Evolutionary conservation across 805 yeast species (phyloP), one percentile per base, ranked within the genome.

Genomic region (Torulaspora gathmanii): DNA sequence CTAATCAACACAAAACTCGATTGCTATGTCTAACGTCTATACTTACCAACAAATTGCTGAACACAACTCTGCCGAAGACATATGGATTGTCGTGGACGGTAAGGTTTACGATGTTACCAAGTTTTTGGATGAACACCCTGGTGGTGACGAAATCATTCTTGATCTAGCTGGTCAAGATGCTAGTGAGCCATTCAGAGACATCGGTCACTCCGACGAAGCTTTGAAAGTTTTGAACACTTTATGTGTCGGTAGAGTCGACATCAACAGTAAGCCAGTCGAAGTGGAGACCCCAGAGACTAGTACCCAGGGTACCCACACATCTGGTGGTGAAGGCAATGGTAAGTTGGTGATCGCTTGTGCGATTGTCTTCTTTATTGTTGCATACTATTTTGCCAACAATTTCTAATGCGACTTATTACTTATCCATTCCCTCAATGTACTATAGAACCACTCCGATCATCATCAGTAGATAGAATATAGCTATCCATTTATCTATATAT

Each of bases 161-260:
- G 95, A 86, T 55, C 75, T 80, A 60, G 95, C 85, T 26, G 96
- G 95, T 35, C 74, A 75, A 48, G 95, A 88, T 63, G 90, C 89
- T 46, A 86, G 96, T 8, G 78, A 78, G 42, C 80, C 88, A 38
- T 77, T 91, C 75, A 80, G 82, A 6, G 97, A 91, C 58, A 90
- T 93, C 63, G 99, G 99, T 28, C 99, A 93, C 70, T 88, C 98
- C 28, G 97, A 90, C 52, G 96, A 90, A 55, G 98, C 99, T 33
- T 80, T 82, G 56, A 93, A 83, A 57, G 73, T 83, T 55, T 72
- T 93, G 58, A 73, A 70, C 36, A 79, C 77, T 33, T 70, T 88
- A 61, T 72, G 77, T 55, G 76, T 93, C 47, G 99, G 99, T 54
- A 82, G 76, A 42, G 74, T 91, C 42, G 90, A 89, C 60, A 86